Conservation (phyloP, 768 basidiomycete genomes). For the Omphalotus guepiniiformis region DNA sequence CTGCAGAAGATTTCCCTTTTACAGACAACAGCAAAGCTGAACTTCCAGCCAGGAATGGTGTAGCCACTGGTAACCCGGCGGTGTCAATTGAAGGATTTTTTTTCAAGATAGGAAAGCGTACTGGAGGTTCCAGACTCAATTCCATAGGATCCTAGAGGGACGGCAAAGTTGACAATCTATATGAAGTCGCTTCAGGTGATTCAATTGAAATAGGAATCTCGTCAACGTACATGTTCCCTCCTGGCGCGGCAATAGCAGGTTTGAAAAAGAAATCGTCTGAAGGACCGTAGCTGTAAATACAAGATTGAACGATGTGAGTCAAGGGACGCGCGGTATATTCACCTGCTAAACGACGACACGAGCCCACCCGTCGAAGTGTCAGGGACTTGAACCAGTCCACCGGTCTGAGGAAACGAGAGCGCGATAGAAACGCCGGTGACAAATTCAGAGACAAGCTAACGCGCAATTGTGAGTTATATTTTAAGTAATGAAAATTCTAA, state of each 20-base stretch:
- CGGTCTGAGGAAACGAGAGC: constrained; percentile 45
- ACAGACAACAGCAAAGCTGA: constrained; percentile 39
- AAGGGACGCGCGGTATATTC: background rate
- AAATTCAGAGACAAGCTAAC: constrained; percentile 47
- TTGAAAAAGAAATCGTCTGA: constrained; percentile 58
- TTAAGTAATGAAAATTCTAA: constrained; percentile 3
- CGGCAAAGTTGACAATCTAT: constrained; percentile 43
- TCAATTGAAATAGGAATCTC: no score
- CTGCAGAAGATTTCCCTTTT: constrained; percentile 29
- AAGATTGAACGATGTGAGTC: background rate
- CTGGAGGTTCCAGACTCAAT: constrained; percentile 40
- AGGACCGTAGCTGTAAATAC: constrained; percentile 45
- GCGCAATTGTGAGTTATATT: background rate
- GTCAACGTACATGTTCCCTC: constrained; percentile 29
- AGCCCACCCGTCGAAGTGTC: constrained; percentile 52
- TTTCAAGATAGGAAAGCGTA: background rate
- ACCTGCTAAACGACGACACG: constrained; percentile 48
- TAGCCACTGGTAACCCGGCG: constrained; percentile 23
- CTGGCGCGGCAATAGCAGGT: constrained; percentile 49
- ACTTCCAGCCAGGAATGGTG: constrained; percentile 43
- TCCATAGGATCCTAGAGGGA: constrained; percentile 34
- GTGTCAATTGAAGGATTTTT: background rate
- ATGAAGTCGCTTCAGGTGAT: no score
- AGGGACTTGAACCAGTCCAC: constrained; percentile 37
- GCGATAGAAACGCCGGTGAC: constrained; percentile 37